These are phyloP conservation scores for Amphicarpaea edgeworthii DNA, from an alignment of 306 rosid genomes.

Conservation along the genomic window DNA sequence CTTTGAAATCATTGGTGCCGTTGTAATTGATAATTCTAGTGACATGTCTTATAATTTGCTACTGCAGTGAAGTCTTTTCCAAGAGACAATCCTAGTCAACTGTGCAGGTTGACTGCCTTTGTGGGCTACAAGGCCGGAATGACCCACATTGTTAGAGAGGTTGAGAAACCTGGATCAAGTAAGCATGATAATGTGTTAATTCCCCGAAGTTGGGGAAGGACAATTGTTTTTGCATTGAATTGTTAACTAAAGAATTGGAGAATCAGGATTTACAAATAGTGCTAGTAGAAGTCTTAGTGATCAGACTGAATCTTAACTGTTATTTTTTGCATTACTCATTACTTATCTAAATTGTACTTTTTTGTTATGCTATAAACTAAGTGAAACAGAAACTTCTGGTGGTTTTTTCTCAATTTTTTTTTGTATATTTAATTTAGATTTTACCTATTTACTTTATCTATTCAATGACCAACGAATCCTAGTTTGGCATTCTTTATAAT, in stretches of 20 bases:
- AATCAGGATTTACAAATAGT: not conserved
- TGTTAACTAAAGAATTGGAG: not conserved
- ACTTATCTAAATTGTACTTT: not conserved
- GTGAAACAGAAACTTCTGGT: not conserved
- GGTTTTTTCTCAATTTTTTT: too few relatives aligned
- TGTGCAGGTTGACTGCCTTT: constrained; percentile 80
- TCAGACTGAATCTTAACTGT: not conserved
- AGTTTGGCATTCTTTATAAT: too few relatives aligned
- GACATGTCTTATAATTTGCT: not conserved
- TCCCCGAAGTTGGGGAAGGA: too few relatives aligned
- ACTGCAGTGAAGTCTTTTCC: constrained; percentile 85
- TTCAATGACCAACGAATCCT: too few relatives aligned
- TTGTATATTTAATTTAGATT: too few relatives aligned
- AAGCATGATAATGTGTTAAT: constrained; percentile 35
- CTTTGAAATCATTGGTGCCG: not conserved
- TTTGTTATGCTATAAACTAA: not conserved
- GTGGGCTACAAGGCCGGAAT: constrained; percentile 86
- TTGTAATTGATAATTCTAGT: not conserved
- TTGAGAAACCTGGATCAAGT: constrained; percentile 91
- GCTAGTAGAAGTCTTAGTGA: not conserved
- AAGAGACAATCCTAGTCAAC: constrained; percentile 63
- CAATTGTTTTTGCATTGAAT: not conserved
- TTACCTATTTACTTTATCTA: too few relatives aligned
- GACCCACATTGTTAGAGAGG: constrained; percentile 90
- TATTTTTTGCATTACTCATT: not conserved